A percentile compares a stretch with the other conserved stretches of the same genome.
Evolutionary conservation across 176 grass and related monocot genomes (phyloP).

Genomic region (Oryza coarctata): DNA sequence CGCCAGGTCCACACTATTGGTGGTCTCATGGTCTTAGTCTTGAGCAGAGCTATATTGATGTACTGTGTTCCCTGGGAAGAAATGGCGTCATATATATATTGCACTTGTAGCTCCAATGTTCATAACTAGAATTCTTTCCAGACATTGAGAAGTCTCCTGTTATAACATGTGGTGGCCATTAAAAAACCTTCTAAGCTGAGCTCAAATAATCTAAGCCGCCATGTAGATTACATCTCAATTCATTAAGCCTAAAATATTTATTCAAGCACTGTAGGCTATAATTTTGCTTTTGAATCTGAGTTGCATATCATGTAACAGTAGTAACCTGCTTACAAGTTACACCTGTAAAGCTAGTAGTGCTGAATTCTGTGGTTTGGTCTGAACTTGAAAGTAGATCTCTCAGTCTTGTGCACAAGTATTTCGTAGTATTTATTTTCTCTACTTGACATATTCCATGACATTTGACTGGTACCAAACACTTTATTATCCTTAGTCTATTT

Average conservation of each 20-base stretch:
- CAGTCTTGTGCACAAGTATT: not conserved
- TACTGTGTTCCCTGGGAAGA: not conserved
- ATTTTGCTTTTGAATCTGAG: not conserved
- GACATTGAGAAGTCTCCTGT: not conserved
- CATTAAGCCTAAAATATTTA: not conserved
- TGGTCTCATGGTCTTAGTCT: not conserved
- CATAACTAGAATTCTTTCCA: not conserved
- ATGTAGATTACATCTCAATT: not conserved
- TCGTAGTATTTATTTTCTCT: not conserved
- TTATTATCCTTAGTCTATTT: not conserved
- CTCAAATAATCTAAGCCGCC: not conserved
- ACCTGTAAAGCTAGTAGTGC: not conserved
- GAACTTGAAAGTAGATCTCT: constrained; percentile 2
- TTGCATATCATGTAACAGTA: constrained; percentile 2
- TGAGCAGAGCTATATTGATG: not conserved
- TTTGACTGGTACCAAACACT: not conserved
- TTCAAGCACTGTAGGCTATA: not conserved
- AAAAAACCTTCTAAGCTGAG: not conserved
- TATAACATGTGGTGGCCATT: not conserved
- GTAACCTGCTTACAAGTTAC: not conserved
- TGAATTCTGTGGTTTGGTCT: constrained; percentile 5
- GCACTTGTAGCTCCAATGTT: not conserved
- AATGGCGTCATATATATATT: not conserved
- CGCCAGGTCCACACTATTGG: not conserved
- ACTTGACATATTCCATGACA: not conserved